A percentile compares a stretch with the other conserved stretches of the same genome.
These are phyloP conservation scores for Volvariella surrecta DNA, from an alignment of 1,284 basidiomycete species.

Conservation along the genomic window DNA sequence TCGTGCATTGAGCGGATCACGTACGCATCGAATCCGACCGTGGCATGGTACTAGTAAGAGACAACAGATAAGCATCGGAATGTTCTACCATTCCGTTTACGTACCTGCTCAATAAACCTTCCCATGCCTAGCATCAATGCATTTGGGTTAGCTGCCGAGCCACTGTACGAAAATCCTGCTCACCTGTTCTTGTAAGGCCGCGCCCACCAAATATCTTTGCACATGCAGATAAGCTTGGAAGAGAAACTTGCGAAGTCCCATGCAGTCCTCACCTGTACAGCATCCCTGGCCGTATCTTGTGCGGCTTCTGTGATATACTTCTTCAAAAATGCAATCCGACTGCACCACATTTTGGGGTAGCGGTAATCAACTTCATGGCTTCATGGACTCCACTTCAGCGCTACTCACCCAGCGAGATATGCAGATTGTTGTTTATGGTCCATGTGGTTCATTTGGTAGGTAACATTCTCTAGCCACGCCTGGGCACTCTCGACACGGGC, in stretches of 20 bases:
- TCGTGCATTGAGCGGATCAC: conserved; percentile 7
- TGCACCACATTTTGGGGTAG: conserved; percentile 13
- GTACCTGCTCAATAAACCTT: conserved; percentile 43
- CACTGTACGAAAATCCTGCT: background rate
- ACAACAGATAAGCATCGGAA: background rate
- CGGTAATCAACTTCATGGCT: background rate
- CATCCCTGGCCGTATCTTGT: conserved; percentile 50
- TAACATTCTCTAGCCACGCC: conserved; percentile 85
- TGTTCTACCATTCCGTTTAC: conserved; percentile 17
- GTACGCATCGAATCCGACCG: conserved; percentile 37
- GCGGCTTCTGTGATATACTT: conserved; percentile 39
- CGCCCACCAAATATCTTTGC: conserved; percentile 48
- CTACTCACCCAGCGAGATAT: conserved; percentile 1
- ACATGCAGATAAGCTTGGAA: background rate
- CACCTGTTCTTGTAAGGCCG: conserved; percentile 32
- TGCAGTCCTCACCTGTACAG: conserved; percentile 27
- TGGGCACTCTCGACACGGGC: conserved; percentile 69
- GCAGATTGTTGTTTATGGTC: background rate
- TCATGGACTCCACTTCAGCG: background rate
- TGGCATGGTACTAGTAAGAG: conserved; percentile 36
- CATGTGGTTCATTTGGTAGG: conserved; percentile 91
- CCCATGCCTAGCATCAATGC: conserved; percentile 43
- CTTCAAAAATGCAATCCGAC: conserved; percentile 57
- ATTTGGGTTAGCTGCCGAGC: too few species aligned
- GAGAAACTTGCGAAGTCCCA: background rate